Conservation (phyloP, 2,329 filamentous ascomycete species). For the Claviceps cyperi region DNA sequence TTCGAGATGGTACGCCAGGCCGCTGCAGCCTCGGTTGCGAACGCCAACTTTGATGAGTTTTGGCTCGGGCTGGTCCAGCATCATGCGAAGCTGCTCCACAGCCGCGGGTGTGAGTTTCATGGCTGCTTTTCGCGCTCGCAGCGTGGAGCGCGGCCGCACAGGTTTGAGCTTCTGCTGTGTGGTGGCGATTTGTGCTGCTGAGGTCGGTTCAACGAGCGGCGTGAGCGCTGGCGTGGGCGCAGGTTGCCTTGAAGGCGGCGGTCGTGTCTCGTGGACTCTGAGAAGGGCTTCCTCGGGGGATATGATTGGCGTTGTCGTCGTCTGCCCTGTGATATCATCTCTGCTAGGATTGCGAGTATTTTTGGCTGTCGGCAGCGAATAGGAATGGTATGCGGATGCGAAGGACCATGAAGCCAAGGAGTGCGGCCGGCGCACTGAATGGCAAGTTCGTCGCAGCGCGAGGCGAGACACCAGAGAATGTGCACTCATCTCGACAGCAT, state of each 20-base stretch:
- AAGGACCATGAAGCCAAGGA: constrained; percentile 21
- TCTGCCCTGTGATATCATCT: constrained; percentile 27
- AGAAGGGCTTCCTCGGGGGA: constrained; percentile 28
- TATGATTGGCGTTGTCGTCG: constrained; percentile 31
- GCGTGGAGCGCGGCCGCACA: constrained; percentile 20
- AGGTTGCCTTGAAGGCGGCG: constrained; percentile 15
- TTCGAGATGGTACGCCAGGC: constrained; percentile 83
- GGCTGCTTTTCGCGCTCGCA: constrained; percentile 67
- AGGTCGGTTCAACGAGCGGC: constrained; percentile 6
- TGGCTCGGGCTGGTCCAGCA: constrained; percentile 74
- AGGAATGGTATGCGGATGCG: constrained; percentile 33
- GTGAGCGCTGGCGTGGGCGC: constrained; percentile 13
- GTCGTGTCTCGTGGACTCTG: constrained; percentile 38
- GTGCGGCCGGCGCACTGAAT: constrained; percentile 22
- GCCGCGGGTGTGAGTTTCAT: constrained; percentile 74
- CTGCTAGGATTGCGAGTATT: constrained; percentile 26
- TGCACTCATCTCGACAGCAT: constrained; percentile 28
- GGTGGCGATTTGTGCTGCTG: neutral
- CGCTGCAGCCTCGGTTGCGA: constrained; percentile 85
- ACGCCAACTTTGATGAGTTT: constrained; percentile 92
- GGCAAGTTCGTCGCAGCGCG: constrained; percentile 26
- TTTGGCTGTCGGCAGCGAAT: constrained; percentile 30
- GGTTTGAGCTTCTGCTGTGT: constrained; percentile 38
- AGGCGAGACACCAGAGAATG: constrained; percentile 25
- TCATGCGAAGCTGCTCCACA: constrained; percentile 58